Evolutionary conservation across 306 rosid genomes (phyloP).

Genomic region (Rosa chinensis): DNA sequence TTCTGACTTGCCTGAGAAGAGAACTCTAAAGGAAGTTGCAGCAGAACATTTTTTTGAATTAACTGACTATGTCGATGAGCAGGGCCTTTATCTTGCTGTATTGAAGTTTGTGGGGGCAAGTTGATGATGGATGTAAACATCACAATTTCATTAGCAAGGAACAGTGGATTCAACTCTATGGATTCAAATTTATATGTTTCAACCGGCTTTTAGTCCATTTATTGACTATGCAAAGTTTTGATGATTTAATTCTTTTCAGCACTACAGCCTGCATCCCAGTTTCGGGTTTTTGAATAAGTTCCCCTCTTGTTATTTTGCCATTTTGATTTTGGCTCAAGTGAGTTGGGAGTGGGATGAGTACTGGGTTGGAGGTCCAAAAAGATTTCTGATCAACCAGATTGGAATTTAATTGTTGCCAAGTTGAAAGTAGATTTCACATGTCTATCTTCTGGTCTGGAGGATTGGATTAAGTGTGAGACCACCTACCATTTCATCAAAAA

Average conservation of each 20-base stretch:
- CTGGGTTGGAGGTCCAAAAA: background rate
- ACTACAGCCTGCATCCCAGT: background rate
- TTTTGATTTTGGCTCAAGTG: background rate
- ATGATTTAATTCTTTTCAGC: background rate
- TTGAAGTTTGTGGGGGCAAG: conserved; percentile 40
- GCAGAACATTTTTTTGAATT: conserved; percentile 55
- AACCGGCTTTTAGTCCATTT: background rate
- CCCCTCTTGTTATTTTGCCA: background rate
- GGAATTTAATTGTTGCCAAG: background rate
- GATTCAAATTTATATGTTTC: background rate
- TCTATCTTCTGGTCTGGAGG: background rate
- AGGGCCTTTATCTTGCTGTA: conserved; percentile 68
- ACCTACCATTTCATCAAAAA: background rate
- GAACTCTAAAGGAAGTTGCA: conserved; percentile 53
- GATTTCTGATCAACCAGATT: background rate
- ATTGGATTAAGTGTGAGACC: background rate
- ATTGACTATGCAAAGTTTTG: background rate
- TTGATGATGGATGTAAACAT: background rate
- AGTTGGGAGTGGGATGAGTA: background rate
- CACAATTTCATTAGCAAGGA: conserved; percentile 6
- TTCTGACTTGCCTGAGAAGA: conserved; percentile 72
- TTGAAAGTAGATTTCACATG: background rate
- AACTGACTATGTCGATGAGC: conserved; percentile 64
- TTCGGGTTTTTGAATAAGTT: background rate
- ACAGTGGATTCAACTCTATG: background rate